Conservation (phyloP, 306 rosid species). For the Calophaca sinica region DNA sequence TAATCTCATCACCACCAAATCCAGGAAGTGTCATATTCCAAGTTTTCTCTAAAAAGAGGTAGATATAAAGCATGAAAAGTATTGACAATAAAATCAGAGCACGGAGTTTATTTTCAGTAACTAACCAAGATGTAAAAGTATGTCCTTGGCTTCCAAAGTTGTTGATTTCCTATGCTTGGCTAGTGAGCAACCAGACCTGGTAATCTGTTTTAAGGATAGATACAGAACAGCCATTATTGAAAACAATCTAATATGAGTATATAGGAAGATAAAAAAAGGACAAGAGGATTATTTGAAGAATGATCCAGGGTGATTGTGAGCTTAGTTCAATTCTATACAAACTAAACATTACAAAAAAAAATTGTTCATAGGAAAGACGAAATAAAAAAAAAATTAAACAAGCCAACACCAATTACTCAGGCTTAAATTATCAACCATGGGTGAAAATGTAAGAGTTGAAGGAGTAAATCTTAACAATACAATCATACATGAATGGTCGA, state of each 20-base stretch:
- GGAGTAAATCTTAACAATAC: not conserved
- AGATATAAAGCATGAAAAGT: conserved; percentile 31
- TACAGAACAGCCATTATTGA: not conserved
- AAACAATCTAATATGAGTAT: conserved; percentile 14
- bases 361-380: conserved; percentile 4
- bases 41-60: conserved; percentile 68
- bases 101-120: conserved; percentile 36
- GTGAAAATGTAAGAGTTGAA: not conserved
- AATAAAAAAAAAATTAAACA: conserved; percentile 16
- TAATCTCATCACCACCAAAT: conserved; percentile 92
- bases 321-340: not conserved
- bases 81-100: conserved; percentile 10
- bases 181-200: conserved; percentile 88
- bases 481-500: no score
- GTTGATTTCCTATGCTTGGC: conserved; percentile 95
- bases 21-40: conserved; percentile 96
- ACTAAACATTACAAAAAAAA: conserved; percentile 26
- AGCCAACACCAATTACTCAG: conserved; percentile 19
- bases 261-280: not conserved
- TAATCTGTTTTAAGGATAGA: conserved; percentile 61
- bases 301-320: conserved; percentile 12
- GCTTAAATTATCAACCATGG: conserved; percentile 6
- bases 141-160: conserved; percentile 86
- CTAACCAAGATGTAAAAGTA: conserved; percentile 93
- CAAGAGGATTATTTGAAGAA: conserved; percentile 11